Percentiles rank a stretch among this genome's conserved stretches.
These are phyloP conservation scores for Skeletonema costatum DNA, from an alignment of 108 stramenopile species.

Conservation along the genomic window DNA sequence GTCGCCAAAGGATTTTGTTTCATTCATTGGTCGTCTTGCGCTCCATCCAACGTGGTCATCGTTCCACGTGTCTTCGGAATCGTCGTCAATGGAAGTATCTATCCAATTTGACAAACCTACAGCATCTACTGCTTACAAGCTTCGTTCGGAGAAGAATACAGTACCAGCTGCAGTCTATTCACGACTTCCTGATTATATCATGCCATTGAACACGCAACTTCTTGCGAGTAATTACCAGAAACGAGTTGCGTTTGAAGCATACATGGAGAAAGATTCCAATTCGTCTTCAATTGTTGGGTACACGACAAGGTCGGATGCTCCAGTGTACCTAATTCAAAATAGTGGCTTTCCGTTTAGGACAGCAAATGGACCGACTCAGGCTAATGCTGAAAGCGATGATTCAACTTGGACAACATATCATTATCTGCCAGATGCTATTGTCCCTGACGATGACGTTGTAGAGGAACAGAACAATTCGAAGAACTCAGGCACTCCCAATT, in stretches of 20 bases:
- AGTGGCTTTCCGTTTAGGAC: conserved; percentile 64
- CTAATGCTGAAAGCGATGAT: neutral
- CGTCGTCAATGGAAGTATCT: conserved; percentile 23
- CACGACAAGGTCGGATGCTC: conserved; percentile 55
- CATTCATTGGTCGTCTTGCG: conserved; percentile 71
- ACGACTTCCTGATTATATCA: conserved; percentile 70
- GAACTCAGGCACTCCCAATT: conserved; percentile 16
- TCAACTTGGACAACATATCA: conserved; percentile 68
- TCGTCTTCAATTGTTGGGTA: conserved; percentile 59
- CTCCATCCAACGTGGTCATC: conserved; percentile 69
- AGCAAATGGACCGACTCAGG: conserved; percentile 8
- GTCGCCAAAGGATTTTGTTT: neutral
- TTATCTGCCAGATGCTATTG: conserved; percentile 59
- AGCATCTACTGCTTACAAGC: conserved; percentile 6
- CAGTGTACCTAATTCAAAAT: conserved; percentile 72
- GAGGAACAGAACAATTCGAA: conserved; percentile 19
- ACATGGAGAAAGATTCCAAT: conserved; percentile 27
- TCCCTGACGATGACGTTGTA: conserved; percentile 49
- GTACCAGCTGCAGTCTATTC: conserved; percentile 53
- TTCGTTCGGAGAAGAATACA: conserved; percentile 51
- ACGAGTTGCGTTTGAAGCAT: conserved; percentile 60
- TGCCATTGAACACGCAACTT: conserved; percentile 71
- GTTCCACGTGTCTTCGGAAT: conserved; percentile 28
- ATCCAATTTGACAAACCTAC: conserved; percentile 21
- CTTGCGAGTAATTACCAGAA: conserved; percentile 67